A percentile compares a stretch with the other conserved stretches of the same genome.
Conservation (phyloP, 2,329 filamentous ascomycete species). For the Didymella sp. region DNA sequence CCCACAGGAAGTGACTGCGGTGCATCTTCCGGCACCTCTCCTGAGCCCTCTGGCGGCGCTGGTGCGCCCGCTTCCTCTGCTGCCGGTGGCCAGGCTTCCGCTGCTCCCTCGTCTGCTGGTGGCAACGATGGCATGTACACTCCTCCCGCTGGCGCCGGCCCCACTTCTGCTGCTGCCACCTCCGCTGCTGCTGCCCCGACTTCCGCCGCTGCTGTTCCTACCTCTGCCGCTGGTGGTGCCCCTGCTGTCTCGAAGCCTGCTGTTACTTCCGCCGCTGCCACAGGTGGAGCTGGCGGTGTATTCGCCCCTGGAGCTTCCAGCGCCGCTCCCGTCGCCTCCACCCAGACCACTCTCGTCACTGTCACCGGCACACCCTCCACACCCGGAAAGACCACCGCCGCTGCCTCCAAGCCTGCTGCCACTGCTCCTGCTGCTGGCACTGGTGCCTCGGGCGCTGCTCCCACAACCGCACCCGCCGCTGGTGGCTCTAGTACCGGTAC, state of each 20-base stretch:
- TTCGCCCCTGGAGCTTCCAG: slow-evolving; percentile 43
- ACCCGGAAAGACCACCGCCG: slow-evolving; percentile 15
- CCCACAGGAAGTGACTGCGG: slow-evolving; percentile 38
- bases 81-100: slow-evolving; percentile 33
- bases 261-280: slow-evolving; percentile 15
- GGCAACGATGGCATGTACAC: slow-evolving; percentile 19
- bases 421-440: slow-evolving; percentile 18
- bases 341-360: slow-evolving; percentile 41
- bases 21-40: slow-evolving; percentile 25
- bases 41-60: slow-evolving; percentile 19
- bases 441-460: slow-evolving; percentile 15
- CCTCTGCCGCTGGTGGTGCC: slow-evolving; percentile 13
- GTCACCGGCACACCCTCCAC: slow-evolving; percentile 30
- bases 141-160: slow-evolving; percentile 11
- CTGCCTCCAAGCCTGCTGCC: slow-evolving; percentile 5
- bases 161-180: slow-evolving; percentile 13
- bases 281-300: slow-evolving; percentile 39
- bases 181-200: slow-evolving; percentile 6
- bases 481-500: slow-evolving; percentile 14
- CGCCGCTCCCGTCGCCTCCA: slow-evolving; percentile 28
- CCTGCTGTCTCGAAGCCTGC: slow-evolving; percentile 5
- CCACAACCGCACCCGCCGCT: slow-evolving; percentile 13
- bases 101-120: slow-evolving; percentile 26
- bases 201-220: neutral
- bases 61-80: slow-evolving; percentile 25